A percentile compares a stretch with the other conserved stretches of the same genome.
These are phyloP conservation scores for Aspergillus nanangensis DNA, from an alignment of 495 filamentous ascomycete species.

Conservation along the genomic window DNA sequence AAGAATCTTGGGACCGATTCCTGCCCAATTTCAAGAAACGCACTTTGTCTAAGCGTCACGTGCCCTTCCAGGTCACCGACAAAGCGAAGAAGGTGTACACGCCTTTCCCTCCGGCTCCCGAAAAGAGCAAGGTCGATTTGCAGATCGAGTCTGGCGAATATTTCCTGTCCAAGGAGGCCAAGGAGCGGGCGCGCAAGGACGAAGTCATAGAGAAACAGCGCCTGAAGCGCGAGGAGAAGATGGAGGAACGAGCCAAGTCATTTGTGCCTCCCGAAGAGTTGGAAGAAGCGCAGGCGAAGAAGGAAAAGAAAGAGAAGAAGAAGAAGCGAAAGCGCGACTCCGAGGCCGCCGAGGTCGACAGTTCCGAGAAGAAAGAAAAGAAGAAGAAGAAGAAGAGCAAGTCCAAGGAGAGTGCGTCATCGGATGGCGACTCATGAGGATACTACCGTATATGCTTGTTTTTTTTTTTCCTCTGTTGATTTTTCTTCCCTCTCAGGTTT, in stretches of 20 bases:
- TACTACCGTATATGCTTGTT: neutral
- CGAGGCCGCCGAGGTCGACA: constrained; percentile 29
- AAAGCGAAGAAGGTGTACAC: constrained; percentile 94
- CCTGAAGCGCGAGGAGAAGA: constrained; percentile 83
- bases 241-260: constrained; percentile 75
- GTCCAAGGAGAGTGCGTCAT: constrained; percentile 28
- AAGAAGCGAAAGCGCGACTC: constrained; percentile 38
- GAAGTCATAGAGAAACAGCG: constrained; percentile 75
- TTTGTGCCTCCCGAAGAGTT: constrained; percentile 81
- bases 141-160: constrained; percentile 99
- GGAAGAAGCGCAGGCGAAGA: constrained; percentile 38
- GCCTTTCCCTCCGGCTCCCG: constrained; percentile 66
- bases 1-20: constrained; percentile 94
- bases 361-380: constrained; percentile 38
- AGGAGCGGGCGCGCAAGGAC: constrained; percentile 75
- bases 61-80: constrained; percentile 82
- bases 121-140: constrained; percentile 96
- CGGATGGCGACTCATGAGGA: constrained; percentile 27
- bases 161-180: constrained; percentile 87
- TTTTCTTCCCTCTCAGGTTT: constrained; percentile 5
- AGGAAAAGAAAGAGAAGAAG: constrained; percentile 31
- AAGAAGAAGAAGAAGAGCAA: constrained; percentile 47
- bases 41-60: constrained; percentile 76
- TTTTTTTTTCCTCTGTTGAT: neutral
- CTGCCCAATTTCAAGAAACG: constrained; percentile 97